Conservation (phyloP, 1,284 basidiomycete genomes). For the Neotropicomus parvogracilis region DNA sequence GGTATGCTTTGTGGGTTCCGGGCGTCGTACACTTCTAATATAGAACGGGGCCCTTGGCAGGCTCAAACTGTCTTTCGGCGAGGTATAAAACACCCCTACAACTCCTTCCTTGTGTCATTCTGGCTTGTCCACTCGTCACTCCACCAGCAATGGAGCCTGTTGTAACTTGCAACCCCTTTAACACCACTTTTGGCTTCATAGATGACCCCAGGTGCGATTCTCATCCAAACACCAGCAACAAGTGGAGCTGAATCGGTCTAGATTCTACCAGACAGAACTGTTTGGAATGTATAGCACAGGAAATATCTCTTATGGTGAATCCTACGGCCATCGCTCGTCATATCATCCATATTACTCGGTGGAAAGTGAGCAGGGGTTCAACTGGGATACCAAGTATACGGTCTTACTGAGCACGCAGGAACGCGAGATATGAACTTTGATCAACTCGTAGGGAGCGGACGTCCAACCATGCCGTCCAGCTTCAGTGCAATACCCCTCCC, state of each 20-base stretch:
- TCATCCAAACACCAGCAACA: not conserved
- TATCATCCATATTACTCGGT: not conserved
- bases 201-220: not conserved
- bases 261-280: not conserved
- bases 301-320: not conserved
- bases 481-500: not conserved
- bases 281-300: not conserved
- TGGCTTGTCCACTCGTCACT: not conserved
- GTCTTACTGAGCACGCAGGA: slow-evolving; percentile 7
- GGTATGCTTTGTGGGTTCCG: too few relatives aligned
- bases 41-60: not conserved
- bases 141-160: not conserved
- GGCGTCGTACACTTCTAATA: not conserved
- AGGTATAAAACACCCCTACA: too few relatives aligned
- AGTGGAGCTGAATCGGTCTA: slow-evolving; percentile 4
- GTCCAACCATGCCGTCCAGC: not conserved
- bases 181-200: not conserved
- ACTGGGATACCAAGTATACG: not conserved
- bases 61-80: too few relatives aligned
- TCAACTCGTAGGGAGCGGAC: not conserved
- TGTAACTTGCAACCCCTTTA: not conserved
- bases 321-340: not conserved
- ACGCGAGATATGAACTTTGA: not conserved
- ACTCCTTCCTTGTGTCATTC: too few relatives aligned
- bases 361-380: slow-evolving; percentile 8